phyloP scores from a whole-genome alignment of 768 basidiomycete species.

The Ephemerocybe angulata region DNA sequence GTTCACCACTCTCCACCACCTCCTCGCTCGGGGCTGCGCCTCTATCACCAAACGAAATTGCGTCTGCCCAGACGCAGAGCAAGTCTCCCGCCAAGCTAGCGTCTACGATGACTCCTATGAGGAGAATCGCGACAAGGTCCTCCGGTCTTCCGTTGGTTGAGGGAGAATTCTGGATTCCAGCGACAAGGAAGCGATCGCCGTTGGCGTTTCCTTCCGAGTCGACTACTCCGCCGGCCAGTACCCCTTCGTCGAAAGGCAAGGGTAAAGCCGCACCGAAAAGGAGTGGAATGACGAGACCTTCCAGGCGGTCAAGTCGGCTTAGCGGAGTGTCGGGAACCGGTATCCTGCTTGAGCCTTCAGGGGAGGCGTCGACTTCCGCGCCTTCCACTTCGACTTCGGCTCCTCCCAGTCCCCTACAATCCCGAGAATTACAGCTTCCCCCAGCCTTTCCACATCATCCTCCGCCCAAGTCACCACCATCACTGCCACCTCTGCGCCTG shows the following conservation, averaged over 20 bases:
- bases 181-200: too few relatives aligned
- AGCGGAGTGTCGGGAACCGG: neutral
- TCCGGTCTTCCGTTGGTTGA: neutral
- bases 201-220: too few relatives aligned
- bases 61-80: neutral
- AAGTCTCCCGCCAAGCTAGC: neutral
- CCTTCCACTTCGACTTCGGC: neutral
- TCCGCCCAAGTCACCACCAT: neutral
- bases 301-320: conserved; percentile 6
- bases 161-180: neutral
- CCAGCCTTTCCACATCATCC: neutral
- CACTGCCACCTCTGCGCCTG: neutral
- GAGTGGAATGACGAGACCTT: neutral
- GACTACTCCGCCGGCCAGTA: neutral
- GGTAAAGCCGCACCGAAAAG: neutral
- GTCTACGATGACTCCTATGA: neutral
- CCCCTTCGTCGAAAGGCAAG: neutral
- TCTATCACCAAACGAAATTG: neutral
- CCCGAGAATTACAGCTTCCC: neutral
- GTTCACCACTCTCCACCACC: neutral
- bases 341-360: neutral
- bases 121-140: neutral
- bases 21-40: neutral
- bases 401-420: neutral
- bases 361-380: neutral